Conservation (phyloP, 1,284 basidiomycete species). For the Fomes fomentarius region DNA sequence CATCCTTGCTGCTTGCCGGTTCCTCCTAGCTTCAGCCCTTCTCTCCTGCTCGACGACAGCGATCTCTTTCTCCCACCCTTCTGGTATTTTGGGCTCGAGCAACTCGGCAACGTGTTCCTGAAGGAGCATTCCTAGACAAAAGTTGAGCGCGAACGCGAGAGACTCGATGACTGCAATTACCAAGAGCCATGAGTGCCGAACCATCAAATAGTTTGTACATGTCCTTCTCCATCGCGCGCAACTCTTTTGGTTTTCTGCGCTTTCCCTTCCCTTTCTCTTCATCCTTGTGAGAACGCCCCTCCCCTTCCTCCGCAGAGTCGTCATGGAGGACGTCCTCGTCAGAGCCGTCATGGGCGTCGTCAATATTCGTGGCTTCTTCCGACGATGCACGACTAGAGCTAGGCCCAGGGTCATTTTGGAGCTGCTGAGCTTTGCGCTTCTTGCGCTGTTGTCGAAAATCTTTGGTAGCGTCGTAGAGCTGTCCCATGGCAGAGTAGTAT, state of each 20-base stretch:
- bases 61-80: conserved; percentile 45
- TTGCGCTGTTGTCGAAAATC: conserved; percentile 49
- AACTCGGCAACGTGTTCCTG: conserved; percentile 60
- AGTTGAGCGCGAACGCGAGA: background rate
- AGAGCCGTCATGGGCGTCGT: background rate
- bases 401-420: background rate
- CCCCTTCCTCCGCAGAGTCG: conserved; percentile 9
- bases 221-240: conserved; percentile 41
- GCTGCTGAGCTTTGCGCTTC: conserved; percentile 17
- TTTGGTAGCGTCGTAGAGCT: conserved; percentile 54
- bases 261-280: conserved; percentile 11
- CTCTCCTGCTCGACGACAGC: conserved; percentile 9
- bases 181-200: conserved; percentile 70
- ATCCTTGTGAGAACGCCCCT: conserved; percentile 14
- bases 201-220: conserved; percentile 80
- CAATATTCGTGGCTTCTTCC: background rate
- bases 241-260: conserved; percentile 18
- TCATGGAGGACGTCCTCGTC: too few relatives aligned
- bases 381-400: background rate
- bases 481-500: conserved; percentile 63
- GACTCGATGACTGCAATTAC: conserved; percentile 38
- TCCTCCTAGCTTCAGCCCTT: conserved; percentile 8
- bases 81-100: conserved; percentile 43
- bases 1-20: conserved; percentile 19
- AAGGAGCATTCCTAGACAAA: conserved; percentile 58